Percentiles rank a stretch among this genome's conserved stretches.
These are phyloP conservation scores for Monilinia polystroma DNA, from an alignment of 2,329 filamentous ascomycete genomes.

Conservation along the genomic window DNA sequence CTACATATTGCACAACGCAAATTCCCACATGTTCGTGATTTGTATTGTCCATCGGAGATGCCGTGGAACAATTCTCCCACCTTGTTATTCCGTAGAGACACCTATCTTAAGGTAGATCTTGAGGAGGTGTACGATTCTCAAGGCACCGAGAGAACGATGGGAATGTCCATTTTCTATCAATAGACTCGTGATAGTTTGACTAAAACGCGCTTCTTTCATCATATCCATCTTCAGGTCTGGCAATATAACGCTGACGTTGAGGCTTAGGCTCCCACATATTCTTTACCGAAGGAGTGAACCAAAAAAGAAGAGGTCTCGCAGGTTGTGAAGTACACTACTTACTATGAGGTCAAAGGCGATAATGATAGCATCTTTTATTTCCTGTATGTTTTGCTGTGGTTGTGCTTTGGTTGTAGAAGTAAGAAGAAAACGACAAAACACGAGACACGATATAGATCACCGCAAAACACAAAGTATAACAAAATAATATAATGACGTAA, in stretches of 20 bases:
- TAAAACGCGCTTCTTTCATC: too few species aligned
- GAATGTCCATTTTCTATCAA: constrained; percentile 5
- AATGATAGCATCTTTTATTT: background rate
- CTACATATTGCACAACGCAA: background rate
- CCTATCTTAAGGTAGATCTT: too few species aligned
- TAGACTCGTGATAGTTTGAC: too few species aligned
- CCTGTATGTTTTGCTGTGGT: background rate
- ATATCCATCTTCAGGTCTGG: too few species aligned
- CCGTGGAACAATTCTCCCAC: background rate
- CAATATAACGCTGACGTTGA: too few species aligned
- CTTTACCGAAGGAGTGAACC: background rate
- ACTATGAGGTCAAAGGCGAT: background rate
- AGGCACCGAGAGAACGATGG: background rate
- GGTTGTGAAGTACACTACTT: background rate
- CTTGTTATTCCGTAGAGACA: background rate
- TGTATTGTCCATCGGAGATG: background rate
- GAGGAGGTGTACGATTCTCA: fast-evolving
- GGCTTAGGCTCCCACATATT: background rate
- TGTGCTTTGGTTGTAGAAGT: background rate
- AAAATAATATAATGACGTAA: too few species aligned
- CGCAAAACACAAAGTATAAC: too few species aligned
- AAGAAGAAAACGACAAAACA: background rate
- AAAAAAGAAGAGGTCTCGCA: background rate
- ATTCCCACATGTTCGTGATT: background rate
- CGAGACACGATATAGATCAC: too few species aligned